Conservation (phyloP, 1,284 basidiomycete species). For the Cystobasidiaceae sp. region DNA sequence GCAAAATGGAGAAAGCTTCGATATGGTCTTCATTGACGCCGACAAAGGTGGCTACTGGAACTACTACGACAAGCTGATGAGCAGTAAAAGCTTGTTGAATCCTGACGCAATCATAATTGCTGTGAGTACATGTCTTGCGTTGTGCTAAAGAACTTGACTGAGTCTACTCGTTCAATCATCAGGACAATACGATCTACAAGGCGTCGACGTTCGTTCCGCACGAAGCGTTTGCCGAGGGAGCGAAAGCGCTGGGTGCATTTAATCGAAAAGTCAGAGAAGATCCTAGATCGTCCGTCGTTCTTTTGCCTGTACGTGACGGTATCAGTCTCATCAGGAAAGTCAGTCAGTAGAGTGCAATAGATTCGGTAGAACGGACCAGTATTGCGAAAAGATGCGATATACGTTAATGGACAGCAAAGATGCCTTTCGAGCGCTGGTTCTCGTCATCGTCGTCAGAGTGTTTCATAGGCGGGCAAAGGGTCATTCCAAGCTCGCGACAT, state of each 20-base stretch:
- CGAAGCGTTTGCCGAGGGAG: conserved; percentile 17
- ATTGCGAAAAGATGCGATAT: too few species aligned
- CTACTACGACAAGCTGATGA: conserved; percentile 43
- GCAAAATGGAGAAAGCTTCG: conserved; percentile 40
- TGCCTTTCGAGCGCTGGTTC: too few species aligned
- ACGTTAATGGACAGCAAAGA: too few species aligned
- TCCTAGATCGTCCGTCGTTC: conserved; percentile 39
- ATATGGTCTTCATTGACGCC: conserved; percentile 47
- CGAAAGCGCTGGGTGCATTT: conserved; percentile 42
- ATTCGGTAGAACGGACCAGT: too few species aligned
- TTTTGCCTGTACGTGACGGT: conserved; percentile 45
- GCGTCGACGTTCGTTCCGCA: conserved; percentile 24
- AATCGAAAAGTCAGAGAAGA: conserved; percentile 43
- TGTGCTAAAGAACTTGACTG: background rate
- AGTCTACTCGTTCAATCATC: background rate
- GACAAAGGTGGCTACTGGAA: conserved; percentile 44
- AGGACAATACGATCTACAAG: conserved; percentile 47
- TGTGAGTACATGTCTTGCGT: conserved; percentile 13
- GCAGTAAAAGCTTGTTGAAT: conserved; percentile 37
- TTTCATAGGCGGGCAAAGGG: too few species aligned
- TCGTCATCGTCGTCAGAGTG: too few species aligned
- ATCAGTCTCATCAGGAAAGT: conserved; percentile 42
- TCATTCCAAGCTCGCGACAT: too few species aligned
- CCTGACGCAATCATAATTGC: conserved; percentile 42
- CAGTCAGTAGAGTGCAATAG: background rate